Percentiles rank a stretch among this genome's conserved stretches.
These are phyloP conservation scores for Pseudogymnoascus sp. DNA, from an alignment of 2,329 filamentous ascomycete genomes.

Conservation along the genomic window DNA sequence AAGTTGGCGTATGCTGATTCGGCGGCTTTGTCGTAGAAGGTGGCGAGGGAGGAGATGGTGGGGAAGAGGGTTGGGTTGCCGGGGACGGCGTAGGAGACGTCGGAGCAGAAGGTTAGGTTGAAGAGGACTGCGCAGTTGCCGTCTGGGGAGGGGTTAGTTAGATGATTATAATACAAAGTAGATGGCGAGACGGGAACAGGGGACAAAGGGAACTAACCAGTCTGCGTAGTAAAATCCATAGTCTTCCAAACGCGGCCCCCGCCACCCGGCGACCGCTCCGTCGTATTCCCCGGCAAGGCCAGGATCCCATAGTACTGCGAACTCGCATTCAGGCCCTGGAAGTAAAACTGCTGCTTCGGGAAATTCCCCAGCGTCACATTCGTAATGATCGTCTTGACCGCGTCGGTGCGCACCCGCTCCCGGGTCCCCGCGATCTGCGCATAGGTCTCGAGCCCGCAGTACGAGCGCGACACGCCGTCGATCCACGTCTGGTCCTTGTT, in stretches of 20 bases:
- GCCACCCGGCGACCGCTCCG: constrained; percentile 50
- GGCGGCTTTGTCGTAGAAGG: constrained; percentile 73
- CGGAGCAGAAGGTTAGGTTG: constrained; percentile 79
- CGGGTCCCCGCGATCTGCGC: constrained; percentile 54
- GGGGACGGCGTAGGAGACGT: constrained; percentile 86
- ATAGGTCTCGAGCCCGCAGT: constrained; percentile 65
- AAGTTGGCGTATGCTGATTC: constrained; percentile 65
- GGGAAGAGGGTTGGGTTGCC: constrained; percentile 59
- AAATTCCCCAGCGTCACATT: constrained; percentile 54
- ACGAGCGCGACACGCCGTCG: constrained; percentile 66
- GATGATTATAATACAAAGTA: too few species aligned
- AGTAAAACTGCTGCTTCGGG: constrained; percentile 82
- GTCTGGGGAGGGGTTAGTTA: constrained; percentile 35
- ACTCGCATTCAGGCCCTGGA: constrained; percentile 64
- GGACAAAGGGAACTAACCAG: constrained; percentile 42
- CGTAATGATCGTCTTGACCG: constrained; percentile 56
- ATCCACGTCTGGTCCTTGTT: constrained; percentile 51
- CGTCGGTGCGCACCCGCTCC: constrained; percentile 37
- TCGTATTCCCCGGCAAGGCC: constrained; percentile 50
- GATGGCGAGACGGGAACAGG: neutral
- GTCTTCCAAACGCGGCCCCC: constrained; percentile 67
- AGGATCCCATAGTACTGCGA: constrained; percentile 66
- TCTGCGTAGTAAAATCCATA: constrained; percentile 70
- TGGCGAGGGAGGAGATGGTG: constrained; percentile 51
- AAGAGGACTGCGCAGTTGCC: constrained; percentile 79